Conservation (phyloP, 106 monocot species). For the Platanthera zijinensis region DNA sequence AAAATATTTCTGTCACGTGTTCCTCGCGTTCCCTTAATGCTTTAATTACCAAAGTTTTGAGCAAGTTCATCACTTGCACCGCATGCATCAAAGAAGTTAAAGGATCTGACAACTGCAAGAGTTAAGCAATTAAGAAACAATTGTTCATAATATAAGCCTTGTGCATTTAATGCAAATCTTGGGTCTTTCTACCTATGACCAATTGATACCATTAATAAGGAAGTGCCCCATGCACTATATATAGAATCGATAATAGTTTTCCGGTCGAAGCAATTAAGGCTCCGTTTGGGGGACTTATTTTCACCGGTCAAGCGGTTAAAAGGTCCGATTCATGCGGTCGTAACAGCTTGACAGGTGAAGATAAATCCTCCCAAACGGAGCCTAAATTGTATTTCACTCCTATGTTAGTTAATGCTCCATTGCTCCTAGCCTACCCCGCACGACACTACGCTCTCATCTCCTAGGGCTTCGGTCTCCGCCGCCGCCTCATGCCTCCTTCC, state of each 20-base stretch:
- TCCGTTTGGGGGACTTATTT: too few relatives aligned
- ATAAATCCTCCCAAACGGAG: too few relatives aligned
- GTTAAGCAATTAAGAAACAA: background rate
- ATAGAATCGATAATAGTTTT: background rate
- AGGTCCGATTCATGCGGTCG: too few relatives aligned
- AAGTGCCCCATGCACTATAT: background rate
- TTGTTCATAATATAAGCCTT: background rate
- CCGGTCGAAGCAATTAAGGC: background rate
- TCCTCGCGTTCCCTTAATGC: conserved; percentile 34
- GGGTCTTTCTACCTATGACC: background rate
- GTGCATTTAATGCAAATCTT: too few relatives aligned
- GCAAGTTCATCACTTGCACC: conserved; percentile 63
- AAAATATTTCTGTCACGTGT: conserved; percentile 4
- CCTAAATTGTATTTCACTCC: background rate
- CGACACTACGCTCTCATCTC: too few relatives aligned
- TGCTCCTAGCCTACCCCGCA: too few relatives aligned
- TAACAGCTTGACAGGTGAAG: too few relatives aligned
- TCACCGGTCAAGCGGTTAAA: too few relatives aligned
- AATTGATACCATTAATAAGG: background rate
- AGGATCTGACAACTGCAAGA: conserved; percentile 45
- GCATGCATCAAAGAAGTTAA: conserved; percentile 53
- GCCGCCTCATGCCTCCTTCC: too few relatives aligned
- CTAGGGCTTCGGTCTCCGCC: too few relatives aligned
- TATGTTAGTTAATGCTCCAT: too few relatives aligned
- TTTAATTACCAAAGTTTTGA: conserved; percentile 28